Percentiles rank a stretch among this genome's conserved stretches.
Conservation (phyloP, 345 rosid genomes). For the Melaleuca quinquenervia region DNA sequence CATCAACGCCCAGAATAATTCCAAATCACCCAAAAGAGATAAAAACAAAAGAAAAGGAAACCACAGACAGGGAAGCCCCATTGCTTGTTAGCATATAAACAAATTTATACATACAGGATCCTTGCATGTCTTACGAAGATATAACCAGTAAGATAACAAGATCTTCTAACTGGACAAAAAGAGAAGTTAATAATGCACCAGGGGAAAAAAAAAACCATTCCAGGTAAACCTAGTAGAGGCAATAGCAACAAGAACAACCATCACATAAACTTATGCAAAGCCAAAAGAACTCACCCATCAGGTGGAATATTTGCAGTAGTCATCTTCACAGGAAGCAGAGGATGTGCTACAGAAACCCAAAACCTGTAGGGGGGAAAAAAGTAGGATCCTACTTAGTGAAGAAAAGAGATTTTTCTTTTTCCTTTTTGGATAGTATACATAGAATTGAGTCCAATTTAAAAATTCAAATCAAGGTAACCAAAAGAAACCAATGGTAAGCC, state of each 20-base stretch:
- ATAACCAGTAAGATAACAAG: neutral
- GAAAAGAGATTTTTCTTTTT: neutral
- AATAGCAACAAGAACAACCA: neutral
- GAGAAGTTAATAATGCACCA: neutral
- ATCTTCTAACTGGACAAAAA: neutral
- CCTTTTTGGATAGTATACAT: neutral
- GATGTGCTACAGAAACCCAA: constrained; percentile 59
- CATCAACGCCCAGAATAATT: neutral
- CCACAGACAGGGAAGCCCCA: neutral
- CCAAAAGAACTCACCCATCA: constrained; percentile 58
- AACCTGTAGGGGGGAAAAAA: constrained; percentile 32
- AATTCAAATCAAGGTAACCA: neutral
- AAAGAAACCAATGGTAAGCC: neutral
- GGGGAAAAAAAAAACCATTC: neutral
- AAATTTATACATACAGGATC: neutral
- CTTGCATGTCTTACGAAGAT: neutral
- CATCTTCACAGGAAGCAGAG: constrained; percentile 61
- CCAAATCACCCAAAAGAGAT: neutral
- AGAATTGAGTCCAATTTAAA: neutral
- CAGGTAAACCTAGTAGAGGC: neutral
- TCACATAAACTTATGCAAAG: neutral
- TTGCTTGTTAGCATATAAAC: neutral
- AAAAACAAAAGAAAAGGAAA: neutral
- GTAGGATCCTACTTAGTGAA: neutral
- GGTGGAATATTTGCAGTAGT: constrained; percentile 35